phyloP scores from a whole-genome alignment of 768 basidiomycete species.

The Aureoboletus auriporus region DNA sequence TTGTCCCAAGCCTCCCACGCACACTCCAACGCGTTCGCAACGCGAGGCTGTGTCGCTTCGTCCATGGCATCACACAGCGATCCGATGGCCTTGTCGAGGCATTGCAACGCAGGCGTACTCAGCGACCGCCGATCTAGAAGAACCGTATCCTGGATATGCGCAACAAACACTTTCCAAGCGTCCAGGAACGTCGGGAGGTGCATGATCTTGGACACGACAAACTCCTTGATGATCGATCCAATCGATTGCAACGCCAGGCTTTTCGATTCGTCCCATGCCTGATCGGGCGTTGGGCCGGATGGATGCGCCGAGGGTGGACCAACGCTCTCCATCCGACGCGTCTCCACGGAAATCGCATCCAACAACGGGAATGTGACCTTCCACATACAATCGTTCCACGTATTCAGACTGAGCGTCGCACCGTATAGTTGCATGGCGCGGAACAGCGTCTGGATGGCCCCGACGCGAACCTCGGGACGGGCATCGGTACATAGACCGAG shows the following conservation, averaged over 20 bases:
- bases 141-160: slow-evolving; percentile 67
- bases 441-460: slow-evolving; percentile 94
- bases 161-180: slow-evolving; percentile 74
- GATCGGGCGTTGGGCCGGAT: slow-evolving; percentile 21
- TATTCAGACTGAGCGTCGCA: slow-evolving; percentile 70
- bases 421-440: slow-evolving; percentile 93
- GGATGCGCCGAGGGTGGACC: slow-evolving; percentile 2
- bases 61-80: slow-evolving; percentile 42
- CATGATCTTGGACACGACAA: slow-evolving; percentile 71
- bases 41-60: slow-evolving; percentile 31
- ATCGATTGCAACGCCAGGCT: slow-evolving; percentile 80
- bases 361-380: slow-evolving; percentile 85
- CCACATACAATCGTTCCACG: slow-evolving; percentile 93
- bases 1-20: slow-evolving; percentile 70
- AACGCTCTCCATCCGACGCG: slow-evolving; percentile 34
- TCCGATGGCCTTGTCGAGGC: slow-evolving; percentile 73
- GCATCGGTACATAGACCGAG: slow-evolving; percentile 77
- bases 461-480: slow-evolving; percentile 85
- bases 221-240: slow-evolving; percentile 80
- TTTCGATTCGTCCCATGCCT: slow-evolving; percentile 86
- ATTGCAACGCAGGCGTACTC: slow-evolving; percentile 81
- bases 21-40: slow-evolving; percentile 49
- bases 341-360: slow-evolving; percentile 59
- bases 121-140: slow-evolving; percentile 62
- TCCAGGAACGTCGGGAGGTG: slow-evolving; percentile 62